These are phyloP conservation scores for Apostasia ramifera DNA, from an alignment of 106 monocot genomes.

Conservation along the genomic window DNA sequence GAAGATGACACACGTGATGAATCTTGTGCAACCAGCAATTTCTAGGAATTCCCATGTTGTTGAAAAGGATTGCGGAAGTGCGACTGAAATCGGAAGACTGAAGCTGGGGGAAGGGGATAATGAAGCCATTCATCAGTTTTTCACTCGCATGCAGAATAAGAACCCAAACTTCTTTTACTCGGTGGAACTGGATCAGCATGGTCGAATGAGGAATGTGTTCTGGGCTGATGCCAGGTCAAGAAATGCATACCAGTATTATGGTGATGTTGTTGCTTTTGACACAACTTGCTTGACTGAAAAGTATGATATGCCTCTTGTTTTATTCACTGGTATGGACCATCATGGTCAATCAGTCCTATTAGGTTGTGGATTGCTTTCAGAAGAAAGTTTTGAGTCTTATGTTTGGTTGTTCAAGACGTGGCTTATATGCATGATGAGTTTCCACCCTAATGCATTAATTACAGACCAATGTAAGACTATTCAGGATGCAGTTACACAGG, in stretches of 20 bases:
- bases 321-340: constrained; percentile 52
- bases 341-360: constrained; percentile 50
- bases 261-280: constrained; percentile 58
- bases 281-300: constrained; percentile 45
- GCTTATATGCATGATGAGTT: constrained; percentile 31
- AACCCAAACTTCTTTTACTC: constrained; percentile 61
- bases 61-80: constrained; percentile 36
- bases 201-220: constrained; percentile 47
- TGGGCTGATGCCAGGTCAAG: constrained; percentile 58
- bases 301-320: constrained; percentile 52
- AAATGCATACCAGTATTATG: constrained; percentile 44
- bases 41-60: constrained; percentile 5
- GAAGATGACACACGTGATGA: constrained; percentile 24
- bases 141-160: constrained; percentile 48
- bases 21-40: constrained; percentile 7
- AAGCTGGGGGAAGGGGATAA: constrained; percentile 50
- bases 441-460: constrained; percentile 41
- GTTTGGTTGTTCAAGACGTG: constrained; percentile 58
- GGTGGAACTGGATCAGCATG: constrained; percentile 54
- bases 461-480: constrained; percentile 46
- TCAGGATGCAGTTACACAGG: constrained; percentile 30
- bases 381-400: constrained; percentile 37
- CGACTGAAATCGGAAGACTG: constrained; percentile 31
- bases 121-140: constrained; percentile 45
- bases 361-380: constrained; percentile 51